Evolutionary conservation across 306 rosid species (phyloP).

Genomic region (Corylus avellana): DNA sequence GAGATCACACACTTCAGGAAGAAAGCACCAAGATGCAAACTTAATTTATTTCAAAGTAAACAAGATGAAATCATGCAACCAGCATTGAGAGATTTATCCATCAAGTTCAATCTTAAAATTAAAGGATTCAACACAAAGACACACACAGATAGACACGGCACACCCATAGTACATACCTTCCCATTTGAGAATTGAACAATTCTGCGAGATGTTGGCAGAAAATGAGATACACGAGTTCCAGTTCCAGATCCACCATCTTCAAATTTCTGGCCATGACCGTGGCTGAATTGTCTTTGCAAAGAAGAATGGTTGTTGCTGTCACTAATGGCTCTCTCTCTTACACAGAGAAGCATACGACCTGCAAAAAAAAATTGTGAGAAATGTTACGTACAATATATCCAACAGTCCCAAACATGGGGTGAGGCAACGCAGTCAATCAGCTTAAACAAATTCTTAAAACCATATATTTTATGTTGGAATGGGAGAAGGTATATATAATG

Average conservation of each 20-base stretch:
- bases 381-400: constrained; percentile 6
- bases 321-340: constrained; percentile 70
- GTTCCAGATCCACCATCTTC: constrained; percentile 70
- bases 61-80: not conserved
- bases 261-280: constrained; percentile 73
- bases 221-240: constrained; percentile 64
- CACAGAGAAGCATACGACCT: constrained; percentile 99
- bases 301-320: constrained; percentile 61
- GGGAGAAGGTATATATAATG: not conserved
- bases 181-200: constrained; percentile 66
- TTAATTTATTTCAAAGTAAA: not conserved
- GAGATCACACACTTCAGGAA: not conserved
- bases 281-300: constrained; percentile 73
- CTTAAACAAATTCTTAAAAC: not conserved
- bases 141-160: not conserved
- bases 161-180: constrained; percentile 33
- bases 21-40: not conserved
- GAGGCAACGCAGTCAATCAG: not conserved
- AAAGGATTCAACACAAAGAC: not conserved
- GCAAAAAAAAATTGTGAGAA: constrained; percentile 25
- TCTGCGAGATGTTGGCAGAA: constrained; percentile 62
- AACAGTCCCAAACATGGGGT: not conserved
- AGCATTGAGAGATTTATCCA: not conserved
- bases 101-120: not conserved
- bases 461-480: not conserved